These are phyloP conservation scores for Brassica nigra DNA, from an alignment of 345 rosid species.

Conservation along the genomic window DNA sequence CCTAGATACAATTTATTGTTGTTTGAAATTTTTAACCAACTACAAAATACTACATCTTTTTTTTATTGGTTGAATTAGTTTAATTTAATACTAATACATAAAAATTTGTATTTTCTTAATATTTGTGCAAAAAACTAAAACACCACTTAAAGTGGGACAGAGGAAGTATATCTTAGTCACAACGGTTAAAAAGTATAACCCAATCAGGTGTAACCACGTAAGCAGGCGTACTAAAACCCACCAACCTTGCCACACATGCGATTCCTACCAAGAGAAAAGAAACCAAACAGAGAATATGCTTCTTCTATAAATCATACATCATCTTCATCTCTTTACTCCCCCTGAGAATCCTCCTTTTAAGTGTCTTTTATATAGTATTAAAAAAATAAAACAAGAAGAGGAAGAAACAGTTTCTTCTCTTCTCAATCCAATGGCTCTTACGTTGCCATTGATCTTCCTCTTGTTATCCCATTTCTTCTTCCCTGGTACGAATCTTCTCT, in stretches of 20 bases:
- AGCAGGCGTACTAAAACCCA: constrained; percentile 32
- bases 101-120: too few relatives aligned
- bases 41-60: too few relatives aligned
- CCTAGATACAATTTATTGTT: too few relatives aligned
- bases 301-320: constrained; percentile 25
- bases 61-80: too few relatives aligned
- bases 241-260: constrained; percentile 22
- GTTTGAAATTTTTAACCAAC: too few relatives aligned
- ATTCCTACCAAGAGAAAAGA: constrained; percentile 5
- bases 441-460: constrained; percentile 32
- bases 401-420: constrained; percentile 30
- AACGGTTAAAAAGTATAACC: constrained; percentile 16
- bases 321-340: constrained; percentile 24
- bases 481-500: constrained; percentile 38
- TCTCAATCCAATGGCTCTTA: constrained; percentile 45
- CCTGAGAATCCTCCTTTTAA: constrained; percentile 8
- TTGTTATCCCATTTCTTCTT: constrained; percentile 34
- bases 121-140: too few relatives aligned
- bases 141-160: too few relatives aligned
- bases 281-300: constrained; percentile 13
- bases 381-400: constrained; percentile 16
- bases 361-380: constrained; percentile 3
- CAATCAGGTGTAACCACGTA: constrained; percentile 3
- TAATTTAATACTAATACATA: too few relatives aligned
- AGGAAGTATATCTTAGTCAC: constrained; percentile 11